phyloP scores from a whole-genome alignment of 345 rosid species.

The Corchorus capsularis region DNA sequence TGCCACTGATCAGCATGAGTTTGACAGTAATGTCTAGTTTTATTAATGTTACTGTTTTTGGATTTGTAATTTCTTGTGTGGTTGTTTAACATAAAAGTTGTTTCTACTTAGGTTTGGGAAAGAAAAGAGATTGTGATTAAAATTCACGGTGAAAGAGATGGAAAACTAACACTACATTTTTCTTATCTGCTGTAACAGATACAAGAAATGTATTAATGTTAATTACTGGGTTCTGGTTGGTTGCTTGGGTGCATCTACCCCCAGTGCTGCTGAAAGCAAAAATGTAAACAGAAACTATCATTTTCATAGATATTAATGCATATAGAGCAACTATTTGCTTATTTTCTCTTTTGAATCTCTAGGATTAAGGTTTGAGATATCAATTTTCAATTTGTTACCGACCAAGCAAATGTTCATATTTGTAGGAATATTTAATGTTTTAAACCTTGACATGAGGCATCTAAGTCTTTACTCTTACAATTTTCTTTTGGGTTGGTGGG shows the following conservation, averaged over 20 bases:
- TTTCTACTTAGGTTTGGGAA: slow-evolving; percentile 24
- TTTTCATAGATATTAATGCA: slow-evolving; percentile 20
- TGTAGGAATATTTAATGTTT: not conserved
- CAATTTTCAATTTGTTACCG: not conserved
- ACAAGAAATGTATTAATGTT: not conserved
- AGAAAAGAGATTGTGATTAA: slow-evolving; percentile 14
- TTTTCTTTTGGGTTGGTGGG: slow-evolving; percentile 1
- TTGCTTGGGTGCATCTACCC: not conserved
- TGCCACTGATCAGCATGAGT: slow-evolving; percentile 32
- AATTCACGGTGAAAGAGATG: slow-evolving; percentile 4
- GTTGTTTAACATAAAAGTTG: slow-evolving; percentile 24
- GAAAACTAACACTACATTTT: not conserved
- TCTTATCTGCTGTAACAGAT: not conserved
- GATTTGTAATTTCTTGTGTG: slow-evolving; percentile 28
- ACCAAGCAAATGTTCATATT: too few species aligned
- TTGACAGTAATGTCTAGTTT: slow-evolving; percentile 31
- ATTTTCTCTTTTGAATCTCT: not conserved
- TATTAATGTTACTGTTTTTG: slow-evolving; percentile 25
- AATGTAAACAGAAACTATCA: slow-evolving; percentile 23
- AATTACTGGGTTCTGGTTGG: slow-evolving; percentile 7
- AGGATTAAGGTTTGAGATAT: not conserved
- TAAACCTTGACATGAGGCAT: slow-evolving; percentile 12
- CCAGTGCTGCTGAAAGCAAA: slow-evolving; percentile 11
- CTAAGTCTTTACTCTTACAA: not conserved
- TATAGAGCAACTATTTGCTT: slow-evolving; percentile 16